Evolutionary conservation across 345 rosid genomes (phyloP), one percentile per base, ranked within the genome.

Genomic region (Tarenaya hassleriana): DNA sequence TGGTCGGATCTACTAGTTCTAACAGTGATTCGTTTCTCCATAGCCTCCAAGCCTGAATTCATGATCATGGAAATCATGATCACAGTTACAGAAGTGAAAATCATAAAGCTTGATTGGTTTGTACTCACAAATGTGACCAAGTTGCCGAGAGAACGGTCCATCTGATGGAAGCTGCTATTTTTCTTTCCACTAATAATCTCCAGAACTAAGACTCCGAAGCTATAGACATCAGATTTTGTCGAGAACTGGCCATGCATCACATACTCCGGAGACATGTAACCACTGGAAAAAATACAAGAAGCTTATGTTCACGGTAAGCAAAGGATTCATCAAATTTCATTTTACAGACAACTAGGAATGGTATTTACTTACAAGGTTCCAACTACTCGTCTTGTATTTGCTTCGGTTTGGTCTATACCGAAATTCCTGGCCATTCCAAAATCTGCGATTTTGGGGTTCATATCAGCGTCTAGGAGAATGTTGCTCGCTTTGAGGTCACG

Each of bases 401-500:
- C 68, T 51, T 56, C 41, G 7, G 49, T 44, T 51, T 64, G 66
- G 33, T 72, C 55, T 24, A 51, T 64, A 0, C 64, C 64, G 1
- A 78, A 64, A 8, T 78, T 76, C 27, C 65, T 72, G 0, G 87
- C 82, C 69, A 71, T 60, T 7, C 88, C 83, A 48, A 83, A 83
- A 56, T 83, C 88, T 10, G 85, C 77, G n/a, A 76, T 66, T 58
- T 78, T 80, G 0, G 81, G 74, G 17, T 70, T 76, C 87, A 80
- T 68, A 3, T 72, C 68, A 1, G 16, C 63, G 32, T 83, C 87
- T 7, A 80, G 41, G 13, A 76, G 58, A 24, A 80, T 58, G 40
- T 83, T 78, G 48, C 79, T 64, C 0, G 78, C 50, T 58, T 80
- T 83, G 4, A 83, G 62, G 41, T 83, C 84, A 31, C 86, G 74